Evolutionary conservation across 257 asterid genomes (phyloP), one percentile per base, ranked within the genome.

Genomic region (Cruciata laevipes): DNA sequence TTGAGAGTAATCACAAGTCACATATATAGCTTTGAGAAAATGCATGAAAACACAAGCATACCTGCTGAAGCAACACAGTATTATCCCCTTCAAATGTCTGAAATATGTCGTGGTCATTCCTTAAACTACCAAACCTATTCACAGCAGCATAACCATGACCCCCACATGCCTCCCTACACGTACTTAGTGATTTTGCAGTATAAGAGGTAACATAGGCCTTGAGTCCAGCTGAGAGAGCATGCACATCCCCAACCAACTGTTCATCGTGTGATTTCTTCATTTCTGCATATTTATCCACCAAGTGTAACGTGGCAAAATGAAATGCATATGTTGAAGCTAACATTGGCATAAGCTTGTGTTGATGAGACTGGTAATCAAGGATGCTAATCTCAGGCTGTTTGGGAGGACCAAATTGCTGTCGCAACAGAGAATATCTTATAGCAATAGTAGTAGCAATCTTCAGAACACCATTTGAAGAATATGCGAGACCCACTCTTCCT

Each of bases 71-170:
- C 66, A 94, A 96, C 66, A 94, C 99, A 7, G 99, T 94, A 71
- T 94, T 90, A 82, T 94, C 99, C 77, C 99, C 99, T 87, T 94
- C 99, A 76, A 94, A 93, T 33, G 99, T 93, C 83, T 93, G 99
- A 77, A 93, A 93, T 42, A 93, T 90, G 77, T 93, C 97, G 63
- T 93, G 99, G 73, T 93, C 99, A 75, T 93, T 93, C 88, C 99
- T 86, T 83, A 93, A 87, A 76, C 85, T 85, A 24, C 97, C 99
- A 74, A 93, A 93, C 72, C 97, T 74, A 68, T 93, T 93, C 42
- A 93, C 95, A 68, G 99, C 97, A 21, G 99, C 99, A 80, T 93
- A 93, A 69, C 99, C 99, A 77, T 93, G 99, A 51, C 99, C 99
- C 33, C 99, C 99, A 79, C 97, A 90, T 69, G 99, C 82, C 81